Conservation (phyloP, 129 eudicot species). For the Silybum marianum region DNA sequence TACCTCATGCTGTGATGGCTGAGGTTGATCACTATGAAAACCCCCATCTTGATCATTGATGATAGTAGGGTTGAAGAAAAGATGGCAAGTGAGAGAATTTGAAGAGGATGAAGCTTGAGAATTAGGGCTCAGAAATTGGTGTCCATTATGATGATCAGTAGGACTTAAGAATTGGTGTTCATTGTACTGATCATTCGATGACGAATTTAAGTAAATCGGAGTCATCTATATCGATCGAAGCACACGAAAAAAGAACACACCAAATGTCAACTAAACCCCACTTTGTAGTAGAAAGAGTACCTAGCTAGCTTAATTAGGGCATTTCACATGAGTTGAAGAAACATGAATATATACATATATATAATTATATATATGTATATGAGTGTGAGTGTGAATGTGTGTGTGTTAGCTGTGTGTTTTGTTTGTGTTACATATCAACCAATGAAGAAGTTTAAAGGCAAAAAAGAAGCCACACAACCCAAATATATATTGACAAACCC, state of each 20-base stretch:
- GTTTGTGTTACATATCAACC: constrained; percentile 33
- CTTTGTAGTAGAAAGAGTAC: constrained; percentile 8
- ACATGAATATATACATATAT: constrained; percentile 27
- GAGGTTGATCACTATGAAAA: constrained; percentile 22
- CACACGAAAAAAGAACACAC: constrained; percentile 11
- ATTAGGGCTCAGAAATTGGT: constrained; percentile 37
- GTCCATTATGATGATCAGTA: constrained; percentile 35
- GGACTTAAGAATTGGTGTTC: constrained; percentile 39
- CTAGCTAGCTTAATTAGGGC: constrained; percentile 19
- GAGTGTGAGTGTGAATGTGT: neutral
- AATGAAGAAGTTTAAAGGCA: constrained; percentile 50
- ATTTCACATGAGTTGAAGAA: constrained; percentile 66
- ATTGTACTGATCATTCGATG: constrained; percentile 40
- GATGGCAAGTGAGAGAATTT: constrained; percentile 43
- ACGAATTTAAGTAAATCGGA: constrained; percentile 43
- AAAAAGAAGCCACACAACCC: constrained; percentile 46
- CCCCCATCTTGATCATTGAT: constrained; percentile 45
- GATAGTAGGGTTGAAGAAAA: constrained; percentile 46
- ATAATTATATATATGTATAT: constrained; percentile 23
- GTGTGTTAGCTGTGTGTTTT: constrained; percentile 4
- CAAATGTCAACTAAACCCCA: constrained; percentile 18
- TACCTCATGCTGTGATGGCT: constrained; percentile 52
- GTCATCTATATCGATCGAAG: constrained; percentile 35
- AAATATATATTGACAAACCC: constrained; percentile 46
- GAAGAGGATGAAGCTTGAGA: constrained; percentile 53